These are phyloP conservation scores for Periglandula ipomoeae DNA, from an alignment of 2,329 filamentous ascomycete species.

Conservation along the genomic window DNA sequence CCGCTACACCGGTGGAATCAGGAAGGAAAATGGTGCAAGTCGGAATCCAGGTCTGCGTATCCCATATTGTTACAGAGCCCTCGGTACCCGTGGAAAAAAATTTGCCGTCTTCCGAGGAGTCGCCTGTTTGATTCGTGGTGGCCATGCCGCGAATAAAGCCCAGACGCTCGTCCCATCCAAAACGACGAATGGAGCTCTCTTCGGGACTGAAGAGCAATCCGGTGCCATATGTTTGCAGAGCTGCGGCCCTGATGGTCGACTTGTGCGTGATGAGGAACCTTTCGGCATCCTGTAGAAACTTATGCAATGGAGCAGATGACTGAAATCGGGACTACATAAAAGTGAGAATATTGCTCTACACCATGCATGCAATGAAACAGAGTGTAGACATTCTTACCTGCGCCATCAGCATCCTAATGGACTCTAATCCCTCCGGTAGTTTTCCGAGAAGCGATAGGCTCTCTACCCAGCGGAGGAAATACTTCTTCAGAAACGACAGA, in stretches of 20 bases:
- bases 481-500: slow-evolving; percentile 9
- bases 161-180: slow-evolving; percentile 12
- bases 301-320: slow-evolving; percentile 7
- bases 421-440: slow-evolving; percentile 7
- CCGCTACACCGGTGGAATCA: slow-evolving; percentile 7
- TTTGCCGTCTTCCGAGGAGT: slow-evolving; percentile 9
- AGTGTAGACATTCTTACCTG: slow-evolving; percentile 3
- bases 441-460: slow-evolving; percentile 10
- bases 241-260: slow-evolving; percentile 17
- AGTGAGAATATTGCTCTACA: background rate
- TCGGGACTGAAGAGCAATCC: slow-evolving; percentile 23
- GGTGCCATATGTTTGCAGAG: slow-evolving; percentile 25
- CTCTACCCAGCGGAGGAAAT: slow-evolving; percentile 13
- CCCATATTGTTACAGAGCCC: slow-evolving; percentile 8
- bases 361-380: background rate
- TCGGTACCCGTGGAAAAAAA: slow-evolving; percentile 8
- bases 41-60: slow-evolving; percentile 1
- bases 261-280: slow-evolving; percentile 17
- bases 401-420: slow-evolving; percentile 2
- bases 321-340: slow-evolving; percentile 1
- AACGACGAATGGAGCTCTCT: slow-evolving; percentile 12
- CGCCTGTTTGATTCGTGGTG: slow-evolving; percentile 8
- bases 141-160: slow-evolving; percentile 10
- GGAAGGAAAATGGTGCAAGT: slow-evolving; percentile 8
- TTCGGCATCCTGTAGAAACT: slow-evolving; percentile 19